Percentiles rank a stretch among this genome's conserved stretches.
Conservation (phyloP, 2,329 filamentous ascomycete genomes). For the Aaosphaeria arxii region DNA sequence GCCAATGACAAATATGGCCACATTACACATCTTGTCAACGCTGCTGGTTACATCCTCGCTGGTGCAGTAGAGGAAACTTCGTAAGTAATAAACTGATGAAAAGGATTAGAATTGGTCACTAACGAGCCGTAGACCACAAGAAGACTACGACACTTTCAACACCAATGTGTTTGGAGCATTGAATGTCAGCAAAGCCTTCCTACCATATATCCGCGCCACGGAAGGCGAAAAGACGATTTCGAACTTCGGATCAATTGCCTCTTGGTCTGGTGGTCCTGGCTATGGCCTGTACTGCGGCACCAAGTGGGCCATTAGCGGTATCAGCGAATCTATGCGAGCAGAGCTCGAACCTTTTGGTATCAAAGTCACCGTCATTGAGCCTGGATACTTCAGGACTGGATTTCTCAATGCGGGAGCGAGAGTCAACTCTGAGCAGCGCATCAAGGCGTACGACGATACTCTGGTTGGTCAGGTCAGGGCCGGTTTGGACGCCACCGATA, state of each 20-base stretch:
- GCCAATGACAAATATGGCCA: constrained; percentile 40
- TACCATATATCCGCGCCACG: constrained; percentile 47
- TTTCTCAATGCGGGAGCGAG: constrained; percentile 35
- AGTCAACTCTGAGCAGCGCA: constrained; percentile 11
- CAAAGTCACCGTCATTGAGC: constrained; percentile 46
- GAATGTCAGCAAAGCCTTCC: constrained; percentile 48
- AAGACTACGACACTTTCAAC: constrained; percentile 44
- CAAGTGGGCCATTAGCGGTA: constrained; percentile 45
- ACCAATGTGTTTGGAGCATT: constrained; percentile 55
- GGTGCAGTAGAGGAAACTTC: constrained; percentile 46
- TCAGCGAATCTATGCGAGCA: constrained; percentile 42
- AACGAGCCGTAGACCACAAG: constrained; percentile 26
- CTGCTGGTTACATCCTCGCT: constrained; percentile 44
- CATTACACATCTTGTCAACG: constrained; percentile 48
- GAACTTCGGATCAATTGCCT: constrained; percentile 49
- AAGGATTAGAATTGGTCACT: constrained; percentile 22
- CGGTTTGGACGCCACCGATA: constrained; percentile 37
- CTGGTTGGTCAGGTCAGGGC: constrained; percentile 31
- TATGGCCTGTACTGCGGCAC: constrained; percentile 46
- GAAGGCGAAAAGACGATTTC: constrained; percentile 42
- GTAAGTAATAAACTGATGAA: constrained; percentile 19
- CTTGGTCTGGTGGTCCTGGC: constrained; percentile 37
- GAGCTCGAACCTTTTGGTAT: constrained; percentile 48
- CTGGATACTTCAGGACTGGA: constrained; percentile 51
- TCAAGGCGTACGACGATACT: constrained; percentile 33